These are phyloP conservation scores for Phytophthora sojae DNA, from an alignment of 352 stramenopile genomes.

Conservation along the genomic window DNA sequence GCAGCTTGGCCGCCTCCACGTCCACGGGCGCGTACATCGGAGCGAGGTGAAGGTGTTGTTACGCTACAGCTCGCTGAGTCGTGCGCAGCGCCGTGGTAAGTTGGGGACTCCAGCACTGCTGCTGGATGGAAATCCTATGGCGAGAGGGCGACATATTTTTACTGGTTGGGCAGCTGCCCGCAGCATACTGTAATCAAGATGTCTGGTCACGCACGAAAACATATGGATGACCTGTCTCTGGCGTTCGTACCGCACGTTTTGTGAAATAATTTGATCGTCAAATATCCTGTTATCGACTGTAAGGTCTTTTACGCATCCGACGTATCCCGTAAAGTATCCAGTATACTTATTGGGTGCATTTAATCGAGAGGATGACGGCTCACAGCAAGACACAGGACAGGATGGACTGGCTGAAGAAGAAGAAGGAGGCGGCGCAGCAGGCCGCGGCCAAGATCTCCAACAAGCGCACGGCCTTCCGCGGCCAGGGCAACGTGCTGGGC, in stretches of 20 bases:
- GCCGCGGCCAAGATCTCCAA: conserved; percentile 80
- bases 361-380: too few species aligned
- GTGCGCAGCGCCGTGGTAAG: conserved; percentile 4
- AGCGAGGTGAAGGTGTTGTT: neutral
- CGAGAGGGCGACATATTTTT: conserved; percentile 4
- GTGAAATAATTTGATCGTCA: neutral
- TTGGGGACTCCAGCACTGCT: conserved; percentile 20
- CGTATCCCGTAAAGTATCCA: too few species aligned
- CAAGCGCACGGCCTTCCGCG: conserved; percentile 68
- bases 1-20: conserved; percentile 25
- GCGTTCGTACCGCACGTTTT: neutral
- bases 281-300: neutral
- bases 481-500: conserved; percentile 72
- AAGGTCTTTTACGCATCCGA: too few species aligned
- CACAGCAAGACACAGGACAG: neutral
- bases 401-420: conserved; percentile 88
- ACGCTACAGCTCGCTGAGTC: neutral
- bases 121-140: conserved; percentile 6
- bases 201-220: neutral
- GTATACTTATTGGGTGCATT: too few species aligned
- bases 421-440: conserved; percentile 79
- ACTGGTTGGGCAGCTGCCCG: neutral
- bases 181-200: too few species aligned
- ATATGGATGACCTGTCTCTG: neutral
- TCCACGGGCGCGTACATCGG: conserved; percentile 38